Conservation (phyloP, 2,329 filamentous ascomycete genomes). For the Fusarium humuli region DNA sequence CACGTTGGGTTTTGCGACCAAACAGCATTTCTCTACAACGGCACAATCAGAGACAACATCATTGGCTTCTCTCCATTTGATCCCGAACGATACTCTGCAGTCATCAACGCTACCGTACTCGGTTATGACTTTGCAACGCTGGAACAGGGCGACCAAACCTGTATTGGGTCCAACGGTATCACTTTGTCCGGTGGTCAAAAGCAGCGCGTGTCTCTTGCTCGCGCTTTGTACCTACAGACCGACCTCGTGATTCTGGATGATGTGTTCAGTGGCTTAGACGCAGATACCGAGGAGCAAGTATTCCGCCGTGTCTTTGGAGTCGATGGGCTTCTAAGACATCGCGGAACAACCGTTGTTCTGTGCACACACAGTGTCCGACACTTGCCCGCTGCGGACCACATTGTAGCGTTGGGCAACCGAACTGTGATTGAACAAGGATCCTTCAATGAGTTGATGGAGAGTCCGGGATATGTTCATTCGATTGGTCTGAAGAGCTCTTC, state of each 20-base stretch:
- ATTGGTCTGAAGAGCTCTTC: conserved; percentile 48
- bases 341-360: conserved; percentile 56
- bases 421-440: conserved; percentile 56
- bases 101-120: conserved; percentile 51
- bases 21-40: conserved; percentile 51
- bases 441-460: conserved; percentile 44
- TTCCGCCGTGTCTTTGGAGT: conserved; percentile 57
- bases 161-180: conserved; percentile 55
- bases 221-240: conserved; percentile 57
- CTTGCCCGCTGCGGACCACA: conserved; percentile 56
- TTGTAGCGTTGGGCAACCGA: conserved; percentile 59
- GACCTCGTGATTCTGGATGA: conserved; percentile 61
- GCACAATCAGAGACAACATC: conserved; percentile 54
- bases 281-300: conserved; percentile 57
- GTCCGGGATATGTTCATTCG: conserved; percentile 53
- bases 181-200: conserved; percentile 57
- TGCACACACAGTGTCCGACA: conserved; percentile 50
- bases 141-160: conserved; percentile 52
- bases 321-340: conserved; percentile 53
- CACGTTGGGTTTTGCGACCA: conserved; percentile 51
- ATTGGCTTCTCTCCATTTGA: conserved; percentile 50
- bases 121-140: conserved; percentile 48
- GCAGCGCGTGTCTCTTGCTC: conserved; percentile 55
- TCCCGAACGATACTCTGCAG: conserved; percentile 48
- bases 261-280: conserved; percentile 57